phyloP scores from a whole-genome alignment of 1,284 basidiomycete genomes.

The Irpex lacteus region DNA sequence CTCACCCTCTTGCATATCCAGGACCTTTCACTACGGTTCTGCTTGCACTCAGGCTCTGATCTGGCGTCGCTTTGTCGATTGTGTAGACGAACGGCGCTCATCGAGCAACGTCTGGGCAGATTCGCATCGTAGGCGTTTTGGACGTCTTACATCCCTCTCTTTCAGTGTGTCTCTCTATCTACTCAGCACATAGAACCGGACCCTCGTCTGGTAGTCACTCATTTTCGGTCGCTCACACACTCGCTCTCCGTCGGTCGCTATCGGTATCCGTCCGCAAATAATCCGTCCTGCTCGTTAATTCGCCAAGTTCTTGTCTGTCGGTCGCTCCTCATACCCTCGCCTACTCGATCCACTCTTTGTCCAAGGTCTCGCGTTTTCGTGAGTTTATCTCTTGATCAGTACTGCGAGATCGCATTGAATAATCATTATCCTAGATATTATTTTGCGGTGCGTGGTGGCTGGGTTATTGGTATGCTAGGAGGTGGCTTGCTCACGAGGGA shows the following conservation, averaged over 20 bases:
- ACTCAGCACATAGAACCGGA: constrained; percentile 12
- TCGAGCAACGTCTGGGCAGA: background rate
- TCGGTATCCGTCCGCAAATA: constrained; percentile 12
- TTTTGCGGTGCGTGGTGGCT: too few relatives aligned
- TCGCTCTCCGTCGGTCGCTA: constrained; percentile 10
- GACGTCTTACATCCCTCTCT: background rate
- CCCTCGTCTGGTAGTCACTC: constrained; percentile 17
- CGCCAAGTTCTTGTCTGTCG: background rate
- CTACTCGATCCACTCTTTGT: background rate
- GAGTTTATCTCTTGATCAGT: background rate
- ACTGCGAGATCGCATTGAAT: too few relatives aligned
- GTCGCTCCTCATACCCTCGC: background rate
- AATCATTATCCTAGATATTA: too few relatives aligned
- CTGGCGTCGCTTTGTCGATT: background rate
- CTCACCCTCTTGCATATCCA: constrained; percentile 10
- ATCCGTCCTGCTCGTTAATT: background rate
- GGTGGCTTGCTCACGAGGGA: too few relatives aligned
- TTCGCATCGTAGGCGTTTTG: background rate
- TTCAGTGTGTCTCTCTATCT: constrained; percentile 2
- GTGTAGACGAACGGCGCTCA: background rate
- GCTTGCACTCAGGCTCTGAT: background rate
- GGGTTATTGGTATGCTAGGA: too few relatives aligned
- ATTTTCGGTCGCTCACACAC: constrained; percentile 13
- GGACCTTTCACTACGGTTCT: constrained; percentile 1
- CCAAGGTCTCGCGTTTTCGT: background rate